Evolutionary conservation across 2,329 filamentous ascomycete species (phyloP).

Genomic region (Aspergillus ustus): DNA sequence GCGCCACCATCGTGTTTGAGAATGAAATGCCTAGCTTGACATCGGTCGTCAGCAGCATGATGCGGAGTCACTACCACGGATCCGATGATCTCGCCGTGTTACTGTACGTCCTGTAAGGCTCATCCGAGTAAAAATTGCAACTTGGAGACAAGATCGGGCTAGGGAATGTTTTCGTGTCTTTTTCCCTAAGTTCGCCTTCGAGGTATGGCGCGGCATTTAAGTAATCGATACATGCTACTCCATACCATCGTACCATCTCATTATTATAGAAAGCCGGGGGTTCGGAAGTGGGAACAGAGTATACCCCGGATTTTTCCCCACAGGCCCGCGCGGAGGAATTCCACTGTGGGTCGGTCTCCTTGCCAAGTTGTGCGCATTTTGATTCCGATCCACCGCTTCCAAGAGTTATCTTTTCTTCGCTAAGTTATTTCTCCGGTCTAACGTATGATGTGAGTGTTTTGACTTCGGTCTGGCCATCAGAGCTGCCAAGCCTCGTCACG

Average conservation of each 20-base stretch:
- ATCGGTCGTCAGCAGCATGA: neutral
- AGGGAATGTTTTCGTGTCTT: neutral
- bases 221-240: neutral
- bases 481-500: neutral
- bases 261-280: neutral
- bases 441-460: neutral
- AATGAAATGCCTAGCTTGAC: neutral
- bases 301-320: constrained; percentile 10
- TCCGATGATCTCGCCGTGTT: neutral
- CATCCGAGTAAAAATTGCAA: too few species aligned
- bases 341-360: constrained; percentile 12
- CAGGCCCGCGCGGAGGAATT: constrained; percentile 7
- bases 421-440: neutral
- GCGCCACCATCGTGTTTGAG: neutral
- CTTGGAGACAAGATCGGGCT: neutral
- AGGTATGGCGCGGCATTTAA: neutral
- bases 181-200: neutral
- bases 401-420: neutral
- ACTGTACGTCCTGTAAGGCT: too few species aligned
- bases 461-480: neutral
- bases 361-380: neutral
- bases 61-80: neutral
- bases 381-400: neutral
- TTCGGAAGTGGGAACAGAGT: neutral
- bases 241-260: neutral